Evolutionary conservation across 2,329 filamentous ascomycete species (phyloP), one percentile per base, ranked within the genome.

Genomic region (Ophidiomyces ophidiicola): DNA sequence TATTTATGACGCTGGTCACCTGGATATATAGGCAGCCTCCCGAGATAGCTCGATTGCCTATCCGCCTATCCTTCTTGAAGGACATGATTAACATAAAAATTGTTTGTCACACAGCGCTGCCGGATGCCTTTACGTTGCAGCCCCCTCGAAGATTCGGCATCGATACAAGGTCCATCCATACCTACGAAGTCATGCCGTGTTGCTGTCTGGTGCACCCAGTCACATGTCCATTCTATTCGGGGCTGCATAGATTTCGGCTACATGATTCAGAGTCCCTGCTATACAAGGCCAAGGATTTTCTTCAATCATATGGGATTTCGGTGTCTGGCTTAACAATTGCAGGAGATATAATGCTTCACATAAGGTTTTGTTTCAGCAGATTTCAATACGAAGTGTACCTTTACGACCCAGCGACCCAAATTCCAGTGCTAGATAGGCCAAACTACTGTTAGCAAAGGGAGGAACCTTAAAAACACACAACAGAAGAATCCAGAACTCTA

Each of bases 401-500:
- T n/a, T n/a, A n/a, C n/a, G n/a, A n/a, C n/a, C n/a, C n/a, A n/a
- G n/a, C n/a, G n/a, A n/a, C 18, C n/a, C 5, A 33, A 11, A 12
- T 23, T 23, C 7, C 8, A 10, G 14, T 28, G 6, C n/a, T 19
- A n/a, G n/a, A n/a, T n/a, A n/a, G n/a, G n/a, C n/a, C n/a, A n/a
- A 23, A 10, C 15, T 24, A 10, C 8, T n/a, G 12, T 25, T 18
- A 28, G n/a, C 10, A 12, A 6, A 6, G 18, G 14, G 8, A 20
- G 18, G 19, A 17, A 3, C 5, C 12, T 10, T 5, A 31, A 32
- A 28, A 10, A 32, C 25, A 12, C 19, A 25, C 6, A 18, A 26
- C 5, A 21, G 12, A 32, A 39, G 11, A 36, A 28, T 39, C 36
- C 36, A 39, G 36, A 39, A 39, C 21, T 19, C 15, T 15, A 39